Evolutionary conservation across 495 filamentous ascomycete species (phyloP).

Genomic region (Daldinia loculata): DNA sequence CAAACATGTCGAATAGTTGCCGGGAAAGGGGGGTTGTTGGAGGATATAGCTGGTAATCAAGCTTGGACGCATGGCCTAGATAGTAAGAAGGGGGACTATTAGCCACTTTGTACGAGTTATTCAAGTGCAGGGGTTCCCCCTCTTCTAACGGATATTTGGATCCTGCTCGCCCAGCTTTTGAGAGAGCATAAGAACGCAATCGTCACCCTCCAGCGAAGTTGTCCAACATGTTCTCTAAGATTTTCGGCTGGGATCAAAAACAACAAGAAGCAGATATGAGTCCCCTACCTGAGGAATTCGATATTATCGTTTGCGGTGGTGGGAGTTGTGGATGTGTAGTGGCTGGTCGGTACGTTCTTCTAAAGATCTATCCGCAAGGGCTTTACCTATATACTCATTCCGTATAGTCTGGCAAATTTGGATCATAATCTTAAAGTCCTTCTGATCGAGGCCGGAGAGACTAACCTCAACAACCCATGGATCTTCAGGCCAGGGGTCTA

Average conservation of each 20-base stretch:
- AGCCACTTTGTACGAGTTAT: conserved; percentile 26
- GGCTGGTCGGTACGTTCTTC: conserved; percentile 64
- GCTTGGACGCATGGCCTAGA: conserved; percentile 4
- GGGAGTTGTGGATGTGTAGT: conserved; percentile 77
- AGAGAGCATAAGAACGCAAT: conserved; percentile 40
- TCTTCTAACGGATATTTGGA: conserved; percentile 39
- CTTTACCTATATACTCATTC: conserved; percentile 10
- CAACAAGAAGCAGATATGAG: conserved; percentile 47
- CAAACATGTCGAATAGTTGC: conserved; percentile 18
- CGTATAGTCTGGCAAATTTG: conserved; percentile 73
- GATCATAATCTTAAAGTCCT: conserved; percentile 83
- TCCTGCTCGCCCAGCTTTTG: conserved; percentile 13
- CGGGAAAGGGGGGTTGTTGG: conserved; percentile 26
- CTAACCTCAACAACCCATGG: conserved; percentile 85
- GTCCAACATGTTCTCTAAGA: conserved; percentile 31
- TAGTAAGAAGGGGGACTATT: conserved; percentile 22
- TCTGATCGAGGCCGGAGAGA: conserved; percentile 81
- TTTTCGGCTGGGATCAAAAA: conserved; percentile 28
- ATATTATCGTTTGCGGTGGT: conserved; percentile 85
- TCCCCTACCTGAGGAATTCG: conserved; percentile 72
- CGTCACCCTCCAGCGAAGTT: conserved; percentile 18
- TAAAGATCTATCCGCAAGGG: neutral
- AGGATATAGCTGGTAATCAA: conserved; percentile 20
- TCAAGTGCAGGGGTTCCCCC: conserved; percentile 18
- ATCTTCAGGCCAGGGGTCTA: conserved; percentile 82